Conservation (phyloP, 345 rosid species). For the Gossypium bickii region DNA sequence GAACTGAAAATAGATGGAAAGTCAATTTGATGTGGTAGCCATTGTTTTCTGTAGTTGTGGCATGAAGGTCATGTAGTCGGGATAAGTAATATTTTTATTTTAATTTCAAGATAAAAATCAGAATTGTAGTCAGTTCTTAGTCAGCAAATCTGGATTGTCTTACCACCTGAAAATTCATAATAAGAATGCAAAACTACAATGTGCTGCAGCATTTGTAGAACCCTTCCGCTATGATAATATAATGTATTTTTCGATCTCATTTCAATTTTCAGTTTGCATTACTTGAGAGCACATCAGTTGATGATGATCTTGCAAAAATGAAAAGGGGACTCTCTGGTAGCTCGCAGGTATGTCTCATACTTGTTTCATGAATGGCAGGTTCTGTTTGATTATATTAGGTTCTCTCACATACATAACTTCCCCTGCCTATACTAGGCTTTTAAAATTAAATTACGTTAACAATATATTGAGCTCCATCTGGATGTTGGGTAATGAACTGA, state of each 20-base stretch:
- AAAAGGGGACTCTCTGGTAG: constrained; percentile 60
- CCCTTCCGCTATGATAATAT: not conserved
- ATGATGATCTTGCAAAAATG: constrained; percentile 60
- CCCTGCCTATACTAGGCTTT: not conserved
- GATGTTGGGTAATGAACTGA: not conserved
- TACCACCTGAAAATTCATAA: not conserved
- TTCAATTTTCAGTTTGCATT: constrained; percentile 52
- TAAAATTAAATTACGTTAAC: not conserved
- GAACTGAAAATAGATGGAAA: not conserved
- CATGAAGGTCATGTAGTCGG: not conserved
- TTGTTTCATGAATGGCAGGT: not conserved
- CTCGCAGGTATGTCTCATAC: constrained; percentile 43
- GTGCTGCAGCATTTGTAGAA: not conserved
- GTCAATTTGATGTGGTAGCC: not conserved
- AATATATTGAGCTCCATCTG: not conserved
- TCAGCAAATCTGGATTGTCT: not conserved
- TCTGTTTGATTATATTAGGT: not conserved
- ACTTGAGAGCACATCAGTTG: constrained; percentile 66
- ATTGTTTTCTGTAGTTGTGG: not conserved
- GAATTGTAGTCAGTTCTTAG: not conserved
- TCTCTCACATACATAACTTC: not conserved
- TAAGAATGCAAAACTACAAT: not conserved
- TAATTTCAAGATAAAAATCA: not conserved
- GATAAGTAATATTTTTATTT: not conserved
- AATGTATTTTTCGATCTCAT: not conserved